A percentile compares a stretch with the other conserved stretches of the same genome.
Evolutionary conservation across 495 filamentous ascomycete species (phyloP).

Genomic region (Neurospora sp.): DNA sequence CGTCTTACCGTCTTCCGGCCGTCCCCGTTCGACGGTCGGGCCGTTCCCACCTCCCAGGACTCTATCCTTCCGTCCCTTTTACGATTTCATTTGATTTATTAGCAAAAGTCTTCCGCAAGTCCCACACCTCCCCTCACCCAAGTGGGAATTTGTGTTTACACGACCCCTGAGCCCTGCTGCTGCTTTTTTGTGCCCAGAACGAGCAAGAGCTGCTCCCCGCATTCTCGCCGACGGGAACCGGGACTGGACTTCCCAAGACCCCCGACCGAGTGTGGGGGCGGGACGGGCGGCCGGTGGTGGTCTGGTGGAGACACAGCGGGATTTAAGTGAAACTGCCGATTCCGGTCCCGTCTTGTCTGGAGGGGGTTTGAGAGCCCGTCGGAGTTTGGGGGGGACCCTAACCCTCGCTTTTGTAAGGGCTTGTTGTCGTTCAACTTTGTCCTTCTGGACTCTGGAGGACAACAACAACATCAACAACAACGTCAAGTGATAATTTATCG

Average conservation of each 20-base stretch:
- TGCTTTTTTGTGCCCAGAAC: background rate
- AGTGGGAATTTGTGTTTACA: background rate
- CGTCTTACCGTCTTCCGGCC: background rate
- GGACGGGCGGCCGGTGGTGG: background rate
- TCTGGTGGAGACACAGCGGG: background rate
- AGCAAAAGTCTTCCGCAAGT: background rate
- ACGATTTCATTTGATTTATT: background rate
- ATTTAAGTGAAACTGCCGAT: background rate
- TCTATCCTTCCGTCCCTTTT: background rate
- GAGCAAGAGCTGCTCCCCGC: background rate
- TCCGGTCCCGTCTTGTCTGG: background rate
- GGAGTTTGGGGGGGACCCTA: background rate
- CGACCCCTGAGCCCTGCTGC: background rate
- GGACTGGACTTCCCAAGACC: background rate
- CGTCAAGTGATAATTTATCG: too few species aligned
- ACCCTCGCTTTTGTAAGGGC: background rate
- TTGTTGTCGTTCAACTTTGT: too few species aligned
- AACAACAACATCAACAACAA: too few species aligned
- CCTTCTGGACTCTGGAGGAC: too few species aligned
- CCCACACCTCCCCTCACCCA: background rate
- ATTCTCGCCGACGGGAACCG: background rate
- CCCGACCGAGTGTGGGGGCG: background rate
- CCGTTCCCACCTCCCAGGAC: background rate
- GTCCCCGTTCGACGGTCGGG: background rate
- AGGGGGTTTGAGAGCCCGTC: background rate